Percentiles rank a stretch among this genome's conserved stretches.
phyloP scores from a whole-genome alignment of 2,329 filamentous ascomycete species.

The Penicillium thymicola region DNA sequence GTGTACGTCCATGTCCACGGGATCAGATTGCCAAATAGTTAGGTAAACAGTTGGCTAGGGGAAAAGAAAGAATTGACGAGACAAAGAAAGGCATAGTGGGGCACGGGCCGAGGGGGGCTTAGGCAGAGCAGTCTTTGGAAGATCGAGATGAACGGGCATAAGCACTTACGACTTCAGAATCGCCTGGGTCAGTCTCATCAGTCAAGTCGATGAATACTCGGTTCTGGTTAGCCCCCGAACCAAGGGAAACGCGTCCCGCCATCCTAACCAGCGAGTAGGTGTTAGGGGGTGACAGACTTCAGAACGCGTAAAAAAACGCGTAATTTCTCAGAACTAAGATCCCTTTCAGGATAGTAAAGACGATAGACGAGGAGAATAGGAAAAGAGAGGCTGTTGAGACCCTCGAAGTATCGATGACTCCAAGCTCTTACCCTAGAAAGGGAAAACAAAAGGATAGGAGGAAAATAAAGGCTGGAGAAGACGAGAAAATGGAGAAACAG shows the following conservation, averaged over 20 bases:
- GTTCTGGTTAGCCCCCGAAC: not conserved
- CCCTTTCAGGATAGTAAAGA: not conserved
- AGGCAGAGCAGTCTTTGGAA: not conserved
- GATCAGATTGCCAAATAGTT: not conserved
- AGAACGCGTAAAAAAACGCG: not conserved
- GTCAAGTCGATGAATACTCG: constrained; percentile 4
- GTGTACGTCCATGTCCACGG: too few species aligned
- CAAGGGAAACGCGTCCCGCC: not conserved
- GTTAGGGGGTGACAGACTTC: not conserved
- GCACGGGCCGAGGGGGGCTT: not conserved
- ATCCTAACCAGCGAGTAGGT: not conserved
- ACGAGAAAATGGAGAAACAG: not conserved
- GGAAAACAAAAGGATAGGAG: not conserved
- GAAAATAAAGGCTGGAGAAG: not conserved
- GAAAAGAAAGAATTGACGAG: not conserved
- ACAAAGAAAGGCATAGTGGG: not conserved
- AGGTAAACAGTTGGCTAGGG: not conserved
- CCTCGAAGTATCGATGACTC: not conserved
- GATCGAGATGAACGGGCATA: not conserved
- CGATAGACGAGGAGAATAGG: not conserved
- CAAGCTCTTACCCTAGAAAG: not conserved
- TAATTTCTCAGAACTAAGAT: not conserved
- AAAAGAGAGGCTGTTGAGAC: not conserved
- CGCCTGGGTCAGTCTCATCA: not conserved
- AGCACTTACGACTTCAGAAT: not conserved